Evolutionary conservation across 2,329 filamentous ascomycete species (phyloP).

Genomic region (Apiospora koreana): DNA sequence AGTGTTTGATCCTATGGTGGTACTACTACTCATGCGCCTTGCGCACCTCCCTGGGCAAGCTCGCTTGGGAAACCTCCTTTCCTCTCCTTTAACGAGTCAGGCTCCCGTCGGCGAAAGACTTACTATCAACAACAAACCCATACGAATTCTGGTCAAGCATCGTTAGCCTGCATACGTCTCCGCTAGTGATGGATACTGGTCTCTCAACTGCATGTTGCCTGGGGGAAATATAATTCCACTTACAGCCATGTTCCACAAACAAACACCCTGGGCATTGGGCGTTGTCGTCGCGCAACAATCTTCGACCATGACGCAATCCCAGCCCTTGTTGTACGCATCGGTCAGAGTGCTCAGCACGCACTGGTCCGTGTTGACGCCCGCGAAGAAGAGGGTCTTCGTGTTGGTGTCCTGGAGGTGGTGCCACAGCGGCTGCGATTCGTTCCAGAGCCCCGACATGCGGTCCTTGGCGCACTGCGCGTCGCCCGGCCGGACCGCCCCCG

Average conservation of each 20-base stretch:
- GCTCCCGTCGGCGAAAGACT: conserved; percentile 9
- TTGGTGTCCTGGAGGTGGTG: conserved; percentile 38
- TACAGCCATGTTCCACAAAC: conserved; percentile 37
- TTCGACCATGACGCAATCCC: conserved; percentile 55
- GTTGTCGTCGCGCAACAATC: conserved; percentile 55
- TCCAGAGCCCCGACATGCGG: conserved; percentile 59
- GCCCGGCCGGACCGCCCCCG: conserved; percentile 34
- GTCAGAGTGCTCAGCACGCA: conserved; percentile 58
- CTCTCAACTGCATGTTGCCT: not conserved
- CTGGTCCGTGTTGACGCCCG: conserved; percentile 63
- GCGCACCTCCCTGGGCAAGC: not conserved
- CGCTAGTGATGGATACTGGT: conserved; percentile 9
- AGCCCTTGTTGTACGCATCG: conserved; percentile 57
- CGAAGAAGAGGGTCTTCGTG: conserved; percentile 53
- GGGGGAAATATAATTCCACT: conserved; percentile 22
- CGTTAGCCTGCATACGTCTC: not conserved
- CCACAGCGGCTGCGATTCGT: conserved; percentile 41
- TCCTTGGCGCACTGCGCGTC: conserved; percentile 59
- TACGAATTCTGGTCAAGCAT: conserved; percentile 12
- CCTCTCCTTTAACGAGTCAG: not conserved
- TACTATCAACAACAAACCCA: conserved; percentile 15
- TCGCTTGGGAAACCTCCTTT: not conserved
- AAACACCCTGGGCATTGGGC: conserved; percentile 35
- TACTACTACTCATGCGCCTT: not conserved
- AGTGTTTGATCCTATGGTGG: not conserved